Percentiles rank a stretch among this genome's conserved stretches.
Evolutionary conservation across 2,329 filamentous ascomycete species (phyloP).

Genomic region (Neofusicoccum cordaticola): DNA sequence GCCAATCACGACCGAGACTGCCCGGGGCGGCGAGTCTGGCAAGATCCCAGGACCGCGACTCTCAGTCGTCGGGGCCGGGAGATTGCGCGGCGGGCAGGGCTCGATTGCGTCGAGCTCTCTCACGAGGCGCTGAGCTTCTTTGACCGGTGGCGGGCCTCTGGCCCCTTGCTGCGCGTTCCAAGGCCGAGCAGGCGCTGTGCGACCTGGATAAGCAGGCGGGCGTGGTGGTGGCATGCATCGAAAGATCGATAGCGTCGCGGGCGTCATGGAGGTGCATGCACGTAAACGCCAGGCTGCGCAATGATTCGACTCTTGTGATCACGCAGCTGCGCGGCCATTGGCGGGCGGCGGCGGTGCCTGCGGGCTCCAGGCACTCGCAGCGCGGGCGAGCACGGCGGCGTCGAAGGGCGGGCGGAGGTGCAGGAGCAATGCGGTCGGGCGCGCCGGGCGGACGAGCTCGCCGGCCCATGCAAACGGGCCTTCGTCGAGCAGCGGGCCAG

Average conservation of each 20-base stretch:
- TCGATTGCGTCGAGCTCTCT: neutral
- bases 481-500: neutral
- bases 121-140: neutral
- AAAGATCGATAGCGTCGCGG: conserved; percentile 13
- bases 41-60: neutral
- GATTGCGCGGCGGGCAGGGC: neutral
- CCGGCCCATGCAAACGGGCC: neutral
- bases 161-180: conserved; percentile 7
- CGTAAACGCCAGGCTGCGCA: conserved; percentile 16
- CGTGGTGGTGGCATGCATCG: conserved; percentile 9
- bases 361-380: conserved; percentile 6
- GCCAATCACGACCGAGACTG: neutral
- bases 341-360: neutral
- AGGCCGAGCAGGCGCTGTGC: conserved; percentile 10
- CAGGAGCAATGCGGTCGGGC: neutral
- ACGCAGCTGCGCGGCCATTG: conserved; percentile 1
- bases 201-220: conserved; percentile 10
- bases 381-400: neutral
- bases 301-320: conserved; percentile 10
- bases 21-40: neutral
- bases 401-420: neutral
- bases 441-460: neutral
- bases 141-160: conserved; percentile 6
- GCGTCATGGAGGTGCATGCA: neutral
- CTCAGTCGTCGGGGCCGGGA: conserved; percentile 8